These are phyloP conservation scores for Dactylellina sp. DNA, from an alignment of 2,329 filamentous ascomycete genomes.

Conservation along the genomic window DNA sequence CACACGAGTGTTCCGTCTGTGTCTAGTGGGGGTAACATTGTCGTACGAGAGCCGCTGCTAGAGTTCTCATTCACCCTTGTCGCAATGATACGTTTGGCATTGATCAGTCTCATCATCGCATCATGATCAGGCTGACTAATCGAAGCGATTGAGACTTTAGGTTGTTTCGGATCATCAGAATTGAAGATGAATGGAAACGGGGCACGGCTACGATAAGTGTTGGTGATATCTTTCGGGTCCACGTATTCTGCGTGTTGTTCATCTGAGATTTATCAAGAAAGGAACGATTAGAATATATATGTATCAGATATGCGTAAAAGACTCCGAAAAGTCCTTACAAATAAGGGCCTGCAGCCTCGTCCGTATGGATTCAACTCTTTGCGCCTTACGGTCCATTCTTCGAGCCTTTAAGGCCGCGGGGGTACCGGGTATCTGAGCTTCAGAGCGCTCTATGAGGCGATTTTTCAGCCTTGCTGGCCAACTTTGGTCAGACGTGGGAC, in stretches of 20 bases:
- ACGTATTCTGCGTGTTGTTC: slow-evolving; percentile 33
- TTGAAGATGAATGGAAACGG: slow-evolving; percentile 38
- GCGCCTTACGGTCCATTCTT: slow-evolving; percentile 40
- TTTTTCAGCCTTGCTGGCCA: neutral
- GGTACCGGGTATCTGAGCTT: neutral
- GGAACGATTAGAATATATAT: slow-evolving; percentile 6
- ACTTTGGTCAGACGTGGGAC: neutral
- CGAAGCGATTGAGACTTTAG: slow-evolving; percentile 40
- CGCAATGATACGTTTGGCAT: slow-evolving; percentile 27
- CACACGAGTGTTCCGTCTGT: neutral
- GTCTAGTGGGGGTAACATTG: neutral
- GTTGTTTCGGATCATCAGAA: slow-evolving; percentile 42
- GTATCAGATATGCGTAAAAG: neutral
- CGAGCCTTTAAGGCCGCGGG: neutral
- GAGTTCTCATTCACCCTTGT: slow-evolving; percentile 11
- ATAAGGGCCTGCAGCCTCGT: slow-evolving; percentile 26
- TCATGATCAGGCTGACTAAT: slow-evolving; percentile 42
- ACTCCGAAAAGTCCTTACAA: slow-evolving; percentile 24
- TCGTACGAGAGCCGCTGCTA: neutral
- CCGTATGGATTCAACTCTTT: slow-evolving; percentile 41
- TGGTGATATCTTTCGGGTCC: slow-evolving; percentile 42
- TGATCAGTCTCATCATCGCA: slow-evolving; percentile 35
- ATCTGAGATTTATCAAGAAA: slow-evolving; percentile 11
- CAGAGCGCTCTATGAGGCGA: neutral
- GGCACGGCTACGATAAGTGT: slow-evolving; percentile 41